Evolutionary conservation across 208 protist genomes (phyloP), one percentile per base, ranked within the genome.

Genomic region (Acanthamoeba lenticulata): DNA sequence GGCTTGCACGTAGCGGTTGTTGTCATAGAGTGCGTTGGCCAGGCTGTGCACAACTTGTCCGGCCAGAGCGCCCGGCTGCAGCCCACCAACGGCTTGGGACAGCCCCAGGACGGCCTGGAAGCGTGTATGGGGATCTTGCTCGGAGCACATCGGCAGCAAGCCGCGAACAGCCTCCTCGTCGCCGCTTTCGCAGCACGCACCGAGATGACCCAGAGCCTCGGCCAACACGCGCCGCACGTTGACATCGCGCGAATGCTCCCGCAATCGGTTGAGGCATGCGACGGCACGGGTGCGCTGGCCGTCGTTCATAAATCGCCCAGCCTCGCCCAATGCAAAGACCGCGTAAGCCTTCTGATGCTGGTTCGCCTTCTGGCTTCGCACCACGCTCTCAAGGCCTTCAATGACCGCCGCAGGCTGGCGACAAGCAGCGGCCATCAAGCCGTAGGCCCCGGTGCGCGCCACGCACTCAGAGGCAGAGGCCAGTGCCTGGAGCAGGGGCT

Each of bases 1-100:
- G 36, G 34, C 32, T 34, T 81, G 69, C 40, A 81, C 69, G 38
- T 81, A 81, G 69, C 69, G 69, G 69, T 81, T 81, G 69, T 81
- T 81, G 69, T 81, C 69, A 27, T 0, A 45, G 1, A 81, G 1
- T 27, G 0, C 9, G 69, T 81, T 38, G 69, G 69, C 69, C 32
- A 81, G 69, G 32, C 32, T 17, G 17, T 34, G 69, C 69, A 81
- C 29, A 7, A 81, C 69, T 1, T 45, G 69, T 34, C 32, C 21
- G 1, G 32, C 9, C 69, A 81, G 69, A 24, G 11, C n/a, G 19
- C 24, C 57, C 45, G 13, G 9, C 69, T 27, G 44, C 32, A 81
- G 69, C 36, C 17, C 69, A 11, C 36, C 69, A 0, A 27, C 69
- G 3, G 9, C 69, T 13, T 45, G 21, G 69, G 69, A 27, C 32